phyloP scores from a whole-genome alignment of 352 stramenopile genomes.

The Phytophthora fragariaefolia region DNA sequence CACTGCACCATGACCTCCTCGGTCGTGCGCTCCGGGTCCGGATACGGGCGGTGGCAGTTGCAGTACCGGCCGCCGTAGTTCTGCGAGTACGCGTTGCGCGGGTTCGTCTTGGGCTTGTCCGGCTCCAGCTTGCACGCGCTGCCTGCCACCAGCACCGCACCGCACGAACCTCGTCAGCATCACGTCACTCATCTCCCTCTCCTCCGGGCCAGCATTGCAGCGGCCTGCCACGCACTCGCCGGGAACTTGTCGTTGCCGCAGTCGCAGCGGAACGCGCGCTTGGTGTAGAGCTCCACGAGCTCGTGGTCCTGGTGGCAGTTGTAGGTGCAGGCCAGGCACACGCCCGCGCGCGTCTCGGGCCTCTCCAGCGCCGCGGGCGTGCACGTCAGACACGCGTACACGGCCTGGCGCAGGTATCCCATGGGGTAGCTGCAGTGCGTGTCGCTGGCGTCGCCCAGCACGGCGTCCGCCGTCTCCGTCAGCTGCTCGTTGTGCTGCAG shows the following conservation, averaged over 20 bases:
- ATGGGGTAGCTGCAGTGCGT: conserved; percentile 76
- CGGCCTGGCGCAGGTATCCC: conserved; percentile 68
- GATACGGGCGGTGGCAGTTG: conserved; percentile 76
- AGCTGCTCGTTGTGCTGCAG: conserved; percentile 60
- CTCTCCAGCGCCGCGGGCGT: conserved; percentile 49
- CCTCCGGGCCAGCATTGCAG: not conserved
- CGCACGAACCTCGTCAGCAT: not conserved
- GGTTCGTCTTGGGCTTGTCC: conserved; percentile 60
- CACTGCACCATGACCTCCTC: conserved; percentile 81
- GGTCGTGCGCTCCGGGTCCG: conserved; percentile 71
- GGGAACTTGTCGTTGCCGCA: conserved; percentile 75
- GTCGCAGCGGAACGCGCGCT: conserved; percentile 76
- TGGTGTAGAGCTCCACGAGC: conserved; percentile 85
- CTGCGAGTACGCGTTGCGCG: conserved; percentile 73
- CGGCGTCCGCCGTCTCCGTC: conserved; percentile 61
- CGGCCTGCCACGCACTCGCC: conserved; percentile 26
- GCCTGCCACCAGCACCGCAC: conserved; percentile 23
- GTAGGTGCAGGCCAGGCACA: conserved; percentile 80
- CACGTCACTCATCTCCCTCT: not conserved
- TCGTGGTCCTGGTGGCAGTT: conserved; percentile 78
- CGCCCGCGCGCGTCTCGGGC: conserved; percentile 44
- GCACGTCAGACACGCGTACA: conserved; percentile 79
- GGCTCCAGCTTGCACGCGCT: conserved; percentile 60
- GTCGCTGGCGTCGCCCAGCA: conserved; percentile 64
- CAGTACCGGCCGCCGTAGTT: conserved; percentile 78